Conservation (phyloP, 2,329 filamentous ascomycete genomes). For the Cercospora sp. region DNA sequence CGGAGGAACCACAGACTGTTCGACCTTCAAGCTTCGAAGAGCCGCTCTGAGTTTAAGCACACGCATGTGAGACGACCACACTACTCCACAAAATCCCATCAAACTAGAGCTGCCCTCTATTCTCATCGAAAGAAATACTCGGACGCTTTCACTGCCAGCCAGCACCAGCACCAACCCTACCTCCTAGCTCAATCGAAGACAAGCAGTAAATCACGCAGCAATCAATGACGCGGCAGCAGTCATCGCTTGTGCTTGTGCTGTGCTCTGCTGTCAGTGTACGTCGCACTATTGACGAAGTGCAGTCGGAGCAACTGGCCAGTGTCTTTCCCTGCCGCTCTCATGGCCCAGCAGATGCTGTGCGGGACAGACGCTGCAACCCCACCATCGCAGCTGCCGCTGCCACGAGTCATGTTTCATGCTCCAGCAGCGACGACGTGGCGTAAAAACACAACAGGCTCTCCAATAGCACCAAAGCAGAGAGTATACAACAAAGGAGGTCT, state of each 20-base stretch:
- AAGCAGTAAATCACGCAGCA: background rate
- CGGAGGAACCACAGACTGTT: background rate
- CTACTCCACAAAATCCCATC: slow-evolving; percentile 2
- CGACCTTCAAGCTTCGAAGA: background rate
- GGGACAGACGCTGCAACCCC: background rate
- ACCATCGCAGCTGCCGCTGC: background rate
- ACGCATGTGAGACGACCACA: slow-evolving; percentile 7
- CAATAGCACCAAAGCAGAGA: background rate
- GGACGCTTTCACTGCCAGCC: slow-evolving; percentile 5
- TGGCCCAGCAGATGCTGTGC: background rate
- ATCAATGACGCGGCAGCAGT: background rate
- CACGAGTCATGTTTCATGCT: slow-evolving; percentile 7
- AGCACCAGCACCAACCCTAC: background rate
- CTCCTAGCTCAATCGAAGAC: background rate
- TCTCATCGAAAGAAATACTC: slow-evolving; percentile 11
- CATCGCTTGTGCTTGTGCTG: background rate
- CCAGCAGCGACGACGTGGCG: background rate
- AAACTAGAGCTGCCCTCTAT: slow-evolving; percentile 2
- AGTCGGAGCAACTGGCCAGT: background rate
- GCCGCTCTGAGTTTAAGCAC: background rate
- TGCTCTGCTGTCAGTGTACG: background rate
- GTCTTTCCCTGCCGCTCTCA: background rate
- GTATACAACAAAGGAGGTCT: background rate
- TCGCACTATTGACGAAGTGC: background rate
- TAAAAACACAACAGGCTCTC: background rate